Evolutionary conservation across 257 asterid species (phyloP), one percentile per base, ranked within the genome.

Genomic region (Voacanga thouarsii): DNA sequence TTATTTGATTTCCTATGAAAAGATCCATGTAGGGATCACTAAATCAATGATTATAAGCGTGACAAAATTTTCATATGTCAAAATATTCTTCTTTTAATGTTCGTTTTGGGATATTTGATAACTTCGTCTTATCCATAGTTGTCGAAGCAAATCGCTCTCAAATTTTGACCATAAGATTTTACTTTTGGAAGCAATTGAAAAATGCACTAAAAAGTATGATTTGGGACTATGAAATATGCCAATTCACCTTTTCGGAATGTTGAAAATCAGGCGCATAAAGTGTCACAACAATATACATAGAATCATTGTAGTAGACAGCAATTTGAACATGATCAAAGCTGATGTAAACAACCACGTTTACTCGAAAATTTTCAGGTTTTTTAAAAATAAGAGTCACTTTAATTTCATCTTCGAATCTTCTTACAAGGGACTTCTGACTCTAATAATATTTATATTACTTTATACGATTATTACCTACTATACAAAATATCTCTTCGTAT

Each of bases 41-140:
- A 50, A 41, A 75, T 30, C 74, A 80, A 75, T 75, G 30, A 80
- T 80, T 56, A 66, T 45, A 75, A 75, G 80, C 80, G 80, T 80
- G 80, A 57, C n/a, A 55, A 21, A 51, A 47, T 37, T 28, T 71
- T 47, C 23, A 7, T 70, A 18, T 7, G 74, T 43, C 37, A 69
- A 70, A 70, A 6, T 59, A 45, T 30, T 39, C 47, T 47, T 24
- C 21, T 44, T 69, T 69, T 11, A 33, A 44, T 8, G 37, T n/a
- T 70, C 75, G n/a, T 70, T n/a, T 70, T 12, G 6, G 21, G 23
- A n/a, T 45, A 44, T 70, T 47, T 70, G 8, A 11, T 44, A 23
- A 43, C 33, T 51, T 16, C 9, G 23, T 69, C 74, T 69, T 69
- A 69, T 69, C 74, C 57, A n/a, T 70, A 23, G 39, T 23, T 51